Evolutionary conservation across 768 basidiomycete genomes (phyloP), one percentile per base, ranked within the genome.

Genomic region (Tylopilus sp.): DNA sequence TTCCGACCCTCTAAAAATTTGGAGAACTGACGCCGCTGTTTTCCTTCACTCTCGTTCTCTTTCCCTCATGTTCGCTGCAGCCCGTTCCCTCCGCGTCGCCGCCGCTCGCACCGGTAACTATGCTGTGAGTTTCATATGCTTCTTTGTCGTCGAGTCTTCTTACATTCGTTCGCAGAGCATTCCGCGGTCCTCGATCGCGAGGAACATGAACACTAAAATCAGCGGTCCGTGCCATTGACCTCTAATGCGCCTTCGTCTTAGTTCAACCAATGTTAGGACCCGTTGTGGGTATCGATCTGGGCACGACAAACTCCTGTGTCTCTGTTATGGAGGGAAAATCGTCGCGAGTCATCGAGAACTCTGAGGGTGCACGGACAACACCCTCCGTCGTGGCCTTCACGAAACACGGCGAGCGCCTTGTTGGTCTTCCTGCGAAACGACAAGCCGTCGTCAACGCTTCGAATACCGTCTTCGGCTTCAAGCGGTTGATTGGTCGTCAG

Each of bases 311-410:
- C 72, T 93, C 91, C 45, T 93, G 90, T 71, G 92, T 94, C 53
- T 85, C 89, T 45, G 81, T 97, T 56, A 97, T 96, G 92, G 95
- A 98, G 77, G 95, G 92, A 61, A 86, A 96, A 77, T 87, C 86
- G 31, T 83, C 95, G 45, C 88, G 91, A 60, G 96, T 98, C 58
- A 88, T 99, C 61, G 97, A 98, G 76, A 98, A 98, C 77, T 78
- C 95, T 6, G 96, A 98, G 77, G 96, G 97, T 78, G 90, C 89
- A 52, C 86, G 97, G 61, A 98, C 97, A 57, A 99, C 97, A 16
- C 97, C 97, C 3, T 99, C 97, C 34, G 93, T 98, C 51, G 92
- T 98, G 60, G 96, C 96, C 34, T 99, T 99, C 81, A 93, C 97
- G 50, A 97, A 98, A 72, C 94, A 98, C 63, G 93, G 92, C 52